Base-by-base conservation (phyloP, 1,139 yeast species). In the Kurtzmaniella quercitrusa region DNA sequence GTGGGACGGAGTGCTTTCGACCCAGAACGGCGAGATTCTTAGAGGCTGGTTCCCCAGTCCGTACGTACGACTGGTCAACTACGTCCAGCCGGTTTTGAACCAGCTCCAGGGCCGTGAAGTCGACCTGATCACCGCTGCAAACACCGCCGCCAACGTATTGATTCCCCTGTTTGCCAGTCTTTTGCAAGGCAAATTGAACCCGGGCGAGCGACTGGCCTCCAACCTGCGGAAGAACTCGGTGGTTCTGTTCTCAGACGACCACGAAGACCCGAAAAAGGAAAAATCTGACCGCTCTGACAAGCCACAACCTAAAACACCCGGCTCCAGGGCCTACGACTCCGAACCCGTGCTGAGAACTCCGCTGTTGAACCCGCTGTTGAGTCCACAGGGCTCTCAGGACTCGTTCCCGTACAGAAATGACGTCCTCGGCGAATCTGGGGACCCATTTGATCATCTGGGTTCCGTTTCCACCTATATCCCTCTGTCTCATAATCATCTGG, bases 41-140 rank as follows among this genome's bases (percentile, higher is more conserved):
- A 67, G 91, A 54, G 93, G 93, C 48, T 85, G 93, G 93, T 82
- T 85, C 60, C 90, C 91, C n/a, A 73, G 72, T 44, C 74, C 75
- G 43, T 78, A 74, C 58, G 79, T 79, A 15, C 68, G 78, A 39
- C 63, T 75, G 1, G 77, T 73, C 24, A 67, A 71, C 51, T 71
- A 72, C 50, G 76, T 72, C 29, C 77, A 73, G 48, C 78, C 77
- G 5, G 69, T 70, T 5, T 58, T 71, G 44, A 68, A 67, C 49
- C 63, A 68, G 49, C 54, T 71, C 46, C 68, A 65, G 49, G 68
- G 69, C 44, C 68, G 69, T 51, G 77, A 73, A 47, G 57, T 73
- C 34, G 78, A 72, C 50, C 59, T 70, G 16, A 61, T 73, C 19
- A 72, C 78, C 1, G 78, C 78, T 0, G 77, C 77, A 9, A 73